phyloP scores from a whole-genome alignment of 1,284 basidiomycete genomes.

The Porogramme epimiltina region DNA sequence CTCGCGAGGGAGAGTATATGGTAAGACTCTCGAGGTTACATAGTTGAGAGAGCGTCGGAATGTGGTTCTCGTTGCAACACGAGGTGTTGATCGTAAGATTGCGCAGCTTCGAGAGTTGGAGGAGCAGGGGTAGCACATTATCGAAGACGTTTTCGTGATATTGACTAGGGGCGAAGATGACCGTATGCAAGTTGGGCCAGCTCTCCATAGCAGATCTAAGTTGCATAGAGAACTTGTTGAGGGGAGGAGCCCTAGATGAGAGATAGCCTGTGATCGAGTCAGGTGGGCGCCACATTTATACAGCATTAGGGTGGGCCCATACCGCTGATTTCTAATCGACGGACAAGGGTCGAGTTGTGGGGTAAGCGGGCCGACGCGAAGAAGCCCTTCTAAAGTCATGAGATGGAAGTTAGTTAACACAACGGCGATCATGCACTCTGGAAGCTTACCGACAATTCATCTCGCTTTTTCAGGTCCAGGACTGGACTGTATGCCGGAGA shows the following conservation, averaged over 20 bases:
- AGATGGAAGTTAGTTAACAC: not conserved
- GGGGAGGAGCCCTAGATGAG: slow-evolving; percentile 36
- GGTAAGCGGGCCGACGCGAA: slow-evolving; percentile 44
- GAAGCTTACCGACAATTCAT: slow-evolving; percentile 36
- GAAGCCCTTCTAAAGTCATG: slow-evolving; percentile 20
- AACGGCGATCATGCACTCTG: not conserved
- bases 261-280: slow-evolving; percentile 38
- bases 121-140: slow-evolving; percentile 33
- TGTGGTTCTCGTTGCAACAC: slow-evolving; percentile 38
- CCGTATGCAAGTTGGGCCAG: slow-evolving; percentile 41
- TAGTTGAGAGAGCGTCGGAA: slow-evolving; percentile 36
- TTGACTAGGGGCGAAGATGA: slow-evolving; percentile 41
- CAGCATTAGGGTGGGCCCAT: slow-evolving; percentile 8
- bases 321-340: slow-evolving; percentile 47
- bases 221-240: slow-evolving; percentile 34
- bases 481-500: slow-evolving; percentile 36
- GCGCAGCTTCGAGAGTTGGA: slow-evolving; percentile 28
- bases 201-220: slow-evolving; percentile 36
- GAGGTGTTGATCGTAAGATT: slow-evolving; percentile 42
- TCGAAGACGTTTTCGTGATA: slow-evolving; percentile 41
- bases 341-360: slow-evolving; percentile 41
- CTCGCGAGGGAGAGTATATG: slow-evolving; percentile 43
- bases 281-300: not conserved
- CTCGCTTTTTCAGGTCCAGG: slow-evolving; percentile 39
- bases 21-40: slow-evolving; percentile 38